A percentile compares a stretch with the other conserved stretches of the same genome.
Evolutionary conservation across 148 eudicot genomes (phyloP).

Genomic region (Silene latifolia): DNA sequence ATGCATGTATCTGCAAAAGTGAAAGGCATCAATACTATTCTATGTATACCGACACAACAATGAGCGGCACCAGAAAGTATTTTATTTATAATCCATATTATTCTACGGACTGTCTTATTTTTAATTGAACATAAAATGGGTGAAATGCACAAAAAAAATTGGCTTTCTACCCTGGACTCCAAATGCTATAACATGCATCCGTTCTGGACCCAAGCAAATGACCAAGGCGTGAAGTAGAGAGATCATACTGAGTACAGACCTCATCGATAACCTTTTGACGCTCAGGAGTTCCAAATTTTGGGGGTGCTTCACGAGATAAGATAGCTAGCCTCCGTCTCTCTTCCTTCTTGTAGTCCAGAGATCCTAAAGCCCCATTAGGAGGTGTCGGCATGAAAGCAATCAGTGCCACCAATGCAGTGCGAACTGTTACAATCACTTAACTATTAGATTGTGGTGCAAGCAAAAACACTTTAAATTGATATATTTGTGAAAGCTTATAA

Average conservation of each 20-base stretch:
- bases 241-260: constrained; percentile 37
- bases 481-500: not conserved
- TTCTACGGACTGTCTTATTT: too few species aligned
- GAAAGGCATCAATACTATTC: not conserved
- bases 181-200: too few species aligned
- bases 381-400: constrained; percentile 98
- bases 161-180: not conserved
- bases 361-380: constrained; percentile 96
- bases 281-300: constrained; percentile 74
- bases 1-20: constrained; percentile 66
- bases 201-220: too few species aligned
- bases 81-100: not conserved
- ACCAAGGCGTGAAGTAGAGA: not conserved
- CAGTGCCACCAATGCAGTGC: constrained; percentile 92
- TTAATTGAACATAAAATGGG: not conserved
- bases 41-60: not conserved
- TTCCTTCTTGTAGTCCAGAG: constrained; percentile 83
- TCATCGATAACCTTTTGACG: constrained; percentile 92
- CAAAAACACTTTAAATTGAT: not conserved
- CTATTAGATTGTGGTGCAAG: not conserved
- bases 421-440: constrained; percentile 46
- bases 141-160: not conserved
- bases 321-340: constrained; percentile 77
- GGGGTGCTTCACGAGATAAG: constrained; percentile 83
- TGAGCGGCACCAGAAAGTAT: not conserved